Evolutionary conservation across 2,329 filamentous ascomycete genomes (phyloP).

Genomic region (Aspergillus pseudoviridinutans): DNA sequence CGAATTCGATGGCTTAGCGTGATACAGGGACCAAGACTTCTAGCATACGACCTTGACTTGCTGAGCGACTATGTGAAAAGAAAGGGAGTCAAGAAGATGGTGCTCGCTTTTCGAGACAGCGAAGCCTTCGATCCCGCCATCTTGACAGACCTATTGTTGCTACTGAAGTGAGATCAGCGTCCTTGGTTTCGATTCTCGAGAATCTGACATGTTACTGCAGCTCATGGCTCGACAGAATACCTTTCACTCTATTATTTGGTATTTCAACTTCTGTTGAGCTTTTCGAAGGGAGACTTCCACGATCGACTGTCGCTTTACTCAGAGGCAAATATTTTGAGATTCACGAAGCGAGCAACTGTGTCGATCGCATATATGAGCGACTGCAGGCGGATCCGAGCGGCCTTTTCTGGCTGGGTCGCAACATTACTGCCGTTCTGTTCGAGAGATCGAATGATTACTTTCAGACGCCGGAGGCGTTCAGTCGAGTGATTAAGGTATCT

Average conservation of each 20-base stretch:
- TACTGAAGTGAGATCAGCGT: conserved; percentile 41
- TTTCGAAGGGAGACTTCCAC: conserved; percentile 56
- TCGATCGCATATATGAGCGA: conserved; percentile 39
- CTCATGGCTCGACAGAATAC: conserved; percentile 59
- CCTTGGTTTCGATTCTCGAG: neutral
- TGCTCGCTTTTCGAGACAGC: conserved; percentile 44
- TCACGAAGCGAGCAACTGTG: conserved; percentile 45
- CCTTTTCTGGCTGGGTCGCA: conserved; percentile 51
- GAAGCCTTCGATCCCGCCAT: conserved; percentile 45
- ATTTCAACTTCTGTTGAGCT: conserved; percentile 61
- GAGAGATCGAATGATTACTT: conserved; percentile 57
- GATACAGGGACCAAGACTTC: conserved; percentile 36
- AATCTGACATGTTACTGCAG: conserved; percentile 33
- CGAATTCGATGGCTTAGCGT: conserved; percentile 1
- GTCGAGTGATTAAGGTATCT: conserved; percentile 48
- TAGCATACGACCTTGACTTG: conserved; percentile 46
- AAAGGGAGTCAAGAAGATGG: conserved; percentile 34
- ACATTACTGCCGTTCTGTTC: conserved; percentile 48
- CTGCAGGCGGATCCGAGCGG: conserved; percentile 34
- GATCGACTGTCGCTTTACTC: conserved; percentile 49
- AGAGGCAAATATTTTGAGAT: conserved; percentile 54
- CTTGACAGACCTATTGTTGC: conserved; percentile 43
- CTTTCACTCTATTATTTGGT: conserved; percentile 56
- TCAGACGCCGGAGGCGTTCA: conserved; percentile 55
- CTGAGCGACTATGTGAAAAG: conserved; percentile 40